These are phyloP conservation scores for Candida namnaoensis DNA, from an alignment of 805 yeast genomes.

Conservation along the genomic window DNA sequence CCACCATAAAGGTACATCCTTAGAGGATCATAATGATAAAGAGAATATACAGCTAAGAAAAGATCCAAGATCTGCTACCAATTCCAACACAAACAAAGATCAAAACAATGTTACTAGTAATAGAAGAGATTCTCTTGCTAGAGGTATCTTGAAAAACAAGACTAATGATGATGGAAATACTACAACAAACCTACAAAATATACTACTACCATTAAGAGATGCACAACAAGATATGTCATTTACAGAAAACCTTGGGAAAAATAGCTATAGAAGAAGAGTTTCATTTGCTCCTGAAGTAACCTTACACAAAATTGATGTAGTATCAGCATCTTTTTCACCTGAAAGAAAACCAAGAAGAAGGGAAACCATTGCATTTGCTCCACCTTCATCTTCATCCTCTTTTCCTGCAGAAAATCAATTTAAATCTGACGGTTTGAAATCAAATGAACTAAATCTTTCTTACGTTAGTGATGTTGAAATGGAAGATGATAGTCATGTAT, in stretches of 20 bases:
- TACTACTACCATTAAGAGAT: slow-evolving; percentile 12
- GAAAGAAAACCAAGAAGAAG: slow-evolving; percentile 16
- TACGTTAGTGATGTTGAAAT: slow-evolving; percentile 17
- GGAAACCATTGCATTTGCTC: slow-evolving; percentile 17
- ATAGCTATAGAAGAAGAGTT: slow-evolving; percentile 16
- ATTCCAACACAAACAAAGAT: no score
- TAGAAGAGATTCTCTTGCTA: slow-evolving; percentile 15
- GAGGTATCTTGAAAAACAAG: slow-evolving; percentile 13
- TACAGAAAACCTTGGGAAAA: slow-evolving; percentile 4
- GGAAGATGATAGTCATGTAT: slow-evolving; percentile 15
- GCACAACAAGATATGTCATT: neutral
- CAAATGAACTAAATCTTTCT: no score
- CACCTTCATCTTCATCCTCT: neutral
- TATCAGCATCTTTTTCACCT: slow-evolving; percentile 7
- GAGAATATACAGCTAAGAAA: neutral
- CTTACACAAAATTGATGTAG: slow-evolving; percentile 17
- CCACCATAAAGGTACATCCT: no score
- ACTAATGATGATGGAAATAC: slow-evolving; percentile 6
- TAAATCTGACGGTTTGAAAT: slow-evolving; percentile 7
- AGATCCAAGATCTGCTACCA: no score
- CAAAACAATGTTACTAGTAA: neutral
- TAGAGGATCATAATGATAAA: no score
- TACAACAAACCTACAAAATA: neutral
- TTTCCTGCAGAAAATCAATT: neutral
- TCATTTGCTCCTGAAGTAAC: slow-evolving; percentile 22